Evolutionary conservation across 169 alveolate species (phyloP), one percentile per base, ranked within the genome.

Genomic region (Miamiensis avidus): DNA sequence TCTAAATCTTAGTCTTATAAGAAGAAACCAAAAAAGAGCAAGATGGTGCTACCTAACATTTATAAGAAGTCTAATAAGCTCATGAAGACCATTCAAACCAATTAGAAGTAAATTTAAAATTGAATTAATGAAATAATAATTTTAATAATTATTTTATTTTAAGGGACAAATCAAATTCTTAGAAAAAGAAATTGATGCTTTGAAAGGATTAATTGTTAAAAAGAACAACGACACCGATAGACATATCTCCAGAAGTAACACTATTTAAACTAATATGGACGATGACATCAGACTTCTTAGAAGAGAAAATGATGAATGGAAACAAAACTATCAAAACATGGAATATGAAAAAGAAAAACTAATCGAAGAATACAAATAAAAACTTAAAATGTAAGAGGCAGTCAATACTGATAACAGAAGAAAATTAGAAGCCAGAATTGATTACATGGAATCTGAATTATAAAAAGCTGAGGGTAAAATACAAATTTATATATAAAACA

Each of bases 1-100:
- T 78, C 79, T 75, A 34, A 30, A 11, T 29, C 28, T 26, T 34
- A 29, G 83, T 81, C 64, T 34, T 81, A 26, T 86, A 86, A 65
- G 82, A 79, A 81, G 90, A 86, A 6, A 86, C 75, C 74, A 86
- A 81, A 65, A 79, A 81, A 81, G 90, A 86, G 69, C 74, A 74
- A 6, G 73, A 65, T 27, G 87, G 81, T 30, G 64, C 65, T 31
- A 64, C 65, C 30, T 74, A 65, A 16, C 74, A 82, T 34, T 75
- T 86, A 31, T 72, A 86, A 69, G 65, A 82, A 75, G 49, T 81
- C 27, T 75, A 79, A 30, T 30, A 75, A 49, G 74, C 76, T 81
- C 75, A 86, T 65, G 78, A 82, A 34, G 75, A 34, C 20, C 74
- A 79, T 29, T 75, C 77, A 31, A 69, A 74, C 29, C 78, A 86